Evolutionary conservation across 352 stramenopile species (phyloP).

Genomic region (Phytophthora pinifolia): DNA sequence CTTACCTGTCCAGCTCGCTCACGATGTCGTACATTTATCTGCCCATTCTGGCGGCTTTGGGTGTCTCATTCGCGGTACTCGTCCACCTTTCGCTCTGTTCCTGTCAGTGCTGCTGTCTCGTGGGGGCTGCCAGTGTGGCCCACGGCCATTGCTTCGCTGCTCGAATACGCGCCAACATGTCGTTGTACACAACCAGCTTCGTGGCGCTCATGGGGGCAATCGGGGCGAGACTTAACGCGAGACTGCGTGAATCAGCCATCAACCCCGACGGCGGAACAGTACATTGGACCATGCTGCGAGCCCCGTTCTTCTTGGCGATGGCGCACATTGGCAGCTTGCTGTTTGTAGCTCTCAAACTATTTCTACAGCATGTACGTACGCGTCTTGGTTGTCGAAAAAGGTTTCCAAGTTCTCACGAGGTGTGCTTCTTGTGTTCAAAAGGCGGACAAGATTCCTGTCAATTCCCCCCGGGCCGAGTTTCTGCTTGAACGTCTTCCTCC

Average conservation of each 20-base stretch:
- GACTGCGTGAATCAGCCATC: constrained; percentile 70
- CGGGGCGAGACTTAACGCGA: constrained; percentile 69
- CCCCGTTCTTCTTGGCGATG: constrained; percentile 63
- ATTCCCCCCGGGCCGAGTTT: background rate
- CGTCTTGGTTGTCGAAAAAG: background rate
- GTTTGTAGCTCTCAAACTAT: constrained; percentile 70
- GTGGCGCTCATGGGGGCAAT: constrained; percentile 54
- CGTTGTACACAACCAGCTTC: constrained; percentile 53
- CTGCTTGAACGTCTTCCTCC: constrained; percentile 9
- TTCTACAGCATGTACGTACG: constrained; percentile 65
- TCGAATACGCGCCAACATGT: constrained; percentile 49
- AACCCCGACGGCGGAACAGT: constrained; percentile 74
- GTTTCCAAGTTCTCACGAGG: background rate
- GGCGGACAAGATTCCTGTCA: constrained; percentile 31
- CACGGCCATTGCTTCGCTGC: constrained; percentile 56
- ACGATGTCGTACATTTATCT: constrained; percentile 69
- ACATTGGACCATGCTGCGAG: constrained; percentile 69
- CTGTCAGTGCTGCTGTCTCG: constrained; percentile 74
- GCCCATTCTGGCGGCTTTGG: constrained; percentile 37
- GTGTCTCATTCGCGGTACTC: constrained; percentile 39
- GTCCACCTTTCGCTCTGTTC: constrained; percentile 55
- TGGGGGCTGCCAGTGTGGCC: constrained; percentile 26
- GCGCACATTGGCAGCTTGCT: constrained; percentile 63
- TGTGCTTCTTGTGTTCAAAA: constrained; percentile 6
- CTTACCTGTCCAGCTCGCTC: constrained; percentile 48